Percentiles rank a stretch among this genome's conserved stretches.
These are phyloP conservation scores for Solanum piurae DNA, from an alignment of 257 asterid genomes.

Conservation along the genomic window DNA sequence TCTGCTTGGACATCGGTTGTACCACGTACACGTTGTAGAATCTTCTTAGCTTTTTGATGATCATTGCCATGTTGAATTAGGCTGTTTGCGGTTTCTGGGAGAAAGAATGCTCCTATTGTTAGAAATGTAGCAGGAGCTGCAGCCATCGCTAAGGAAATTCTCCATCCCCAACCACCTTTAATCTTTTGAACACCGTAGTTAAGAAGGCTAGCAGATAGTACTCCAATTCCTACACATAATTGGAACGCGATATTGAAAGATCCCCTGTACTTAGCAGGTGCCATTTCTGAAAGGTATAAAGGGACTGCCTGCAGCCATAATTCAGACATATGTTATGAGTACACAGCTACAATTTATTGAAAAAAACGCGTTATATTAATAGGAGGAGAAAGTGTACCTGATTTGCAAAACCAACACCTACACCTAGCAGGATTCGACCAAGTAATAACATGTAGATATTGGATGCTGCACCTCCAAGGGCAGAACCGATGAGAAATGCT, in stretches of 20 bases:
- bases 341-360: background rate
- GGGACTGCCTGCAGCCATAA: conserved; percentile 36
- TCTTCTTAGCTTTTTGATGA: conserved; percentile 21
- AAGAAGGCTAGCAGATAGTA: conserved; percentile 28
- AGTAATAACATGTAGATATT: conserved; percentile 36
- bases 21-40: conserved; percentile 37
- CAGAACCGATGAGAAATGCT: conserved; percentile 35
- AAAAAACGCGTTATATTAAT: no score
- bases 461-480: conserved; percentile 30
- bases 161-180: conserved; percentile 61
- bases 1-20: conserved; percentile 30
- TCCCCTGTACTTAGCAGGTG: conserved; percentile 42
- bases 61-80: conserved; percentile 21
- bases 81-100: conserved; percentile 57
- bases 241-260: conserved; percentile 44
- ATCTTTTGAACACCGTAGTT: conserved; percentile 37
- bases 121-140: conserved; percentile 24
- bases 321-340: background rate
- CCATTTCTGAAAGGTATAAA: conserved; percentile 59
- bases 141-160: conserved; percentile 36
- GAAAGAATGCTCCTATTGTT: conserved; percentile 25
- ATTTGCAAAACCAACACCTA: conserved; percentile 51
- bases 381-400: conserved; percentile 25
- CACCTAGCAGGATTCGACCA: conserved; percentile 41
- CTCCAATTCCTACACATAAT: conserved; percentile 30